phyloP scores from a whole-genome alignment of 2,329 filamentous ascomycete species.

The Cladosporium colombiae region DNA sequence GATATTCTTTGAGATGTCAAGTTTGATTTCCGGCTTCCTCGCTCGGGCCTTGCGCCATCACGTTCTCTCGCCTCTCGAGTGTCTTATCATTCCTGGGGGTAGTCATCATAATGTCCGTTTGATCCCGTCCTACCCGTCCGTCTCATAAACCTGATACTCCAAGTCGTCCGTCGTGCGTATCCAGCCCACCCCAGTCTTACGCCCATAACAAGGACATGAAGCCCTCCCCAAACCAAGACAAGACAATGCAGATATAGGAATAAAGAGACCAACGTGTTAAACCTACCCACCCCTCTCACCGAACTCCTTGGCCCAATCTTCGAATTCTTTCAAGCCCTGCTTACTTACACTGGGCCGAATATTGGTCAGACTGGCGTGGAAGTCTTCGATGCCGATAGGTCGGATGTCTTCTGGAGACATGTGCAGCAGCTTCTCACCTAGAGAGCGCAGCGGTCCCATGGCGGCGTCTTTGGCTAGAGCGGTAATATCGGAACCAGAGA shows the following conservation, averaged over 20 bases:
- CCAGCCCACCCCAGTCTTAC: neutral
- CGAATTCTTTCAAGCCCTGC: conserved; percentile 81
- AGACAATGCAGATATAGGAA: neutral
- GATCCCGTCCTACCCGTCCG: neutral
- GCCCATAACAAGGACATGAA: neutral
- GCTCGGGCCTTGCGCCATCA: neutral
- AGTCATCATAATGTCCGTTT: neutral
- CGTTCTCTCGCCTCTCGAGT: neutral
- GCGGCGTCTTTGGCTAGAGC: conserved; percentile 95
- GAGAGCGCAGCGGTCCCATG: conserved; percentile 88
- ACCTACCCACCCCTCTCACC: conserved; percentile 79
- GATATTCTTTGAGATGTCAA: neutral
- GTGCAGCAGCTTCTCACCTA: conserved; percentile 84
- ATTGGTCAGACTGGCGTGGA: conserved; percentile 76
- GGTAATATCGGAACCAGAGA: conserved; percentile 95
- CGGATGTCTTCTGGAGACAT: conserved; percentile 95
- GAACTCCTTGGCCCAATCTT: conserved; percentile 92
- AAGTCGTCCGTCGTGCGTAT: neutral
- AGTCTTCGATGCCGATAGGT: conserved; percentile 80
- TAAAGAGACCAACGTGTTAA: neutral
- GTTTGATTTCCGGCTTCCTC: neutral
- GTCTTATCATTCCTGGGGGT: neutral
- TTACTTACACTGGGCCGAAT: conserved; percentile 90
- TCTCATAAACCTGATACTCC: neutral
- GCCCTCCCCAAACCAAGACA: neutral